These are phyloP conservation scores for Achaetomium macrosporum DNA, from an alignment of 2,329 filamentous ascomycete species.

Conservation along the genomic window DNA sequence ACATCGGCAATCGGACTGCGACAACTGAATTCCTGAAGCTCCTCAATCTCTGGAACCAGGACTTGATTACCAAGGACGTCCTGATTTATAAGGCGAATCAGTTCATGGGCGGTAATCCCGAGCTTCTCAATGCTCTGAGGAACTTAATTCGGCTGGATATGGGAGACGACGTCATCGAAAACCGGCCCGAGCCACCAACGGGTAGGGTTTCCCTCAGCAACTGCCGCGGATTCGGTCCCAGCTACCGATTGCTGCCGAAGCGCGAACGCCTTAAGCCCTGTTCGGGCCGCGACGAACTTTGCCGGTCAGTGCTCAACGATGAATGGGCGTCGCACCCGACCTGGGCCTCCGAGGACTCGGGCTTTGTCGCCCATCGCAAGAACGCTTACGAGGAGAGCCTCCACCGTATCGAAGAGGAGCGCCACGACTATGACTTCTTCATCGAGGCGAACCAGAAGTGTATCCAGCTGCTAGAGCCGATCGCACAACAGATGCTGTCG, in stretches of 20 bases:
- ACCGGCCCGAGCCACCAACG: slow-evolving; percentile 65
- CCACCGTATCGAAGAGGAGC: slow-evolving; percentile 94
- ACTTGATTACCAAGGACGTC: slow-evolving; percentile 80
- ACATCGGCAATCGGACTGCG: slow-evolving; percentile 81
- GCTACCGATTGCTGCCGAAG: slow-evolving; percentile 87
- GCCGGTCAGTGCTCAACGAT: slow-evolving; percentile 88
- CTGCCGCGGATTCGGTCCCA: slow-evolving; percentile 90
- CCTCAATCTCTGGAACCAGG: slow-evolving; percentile 90
- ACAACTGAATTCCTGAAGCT: slow-evolving; percentile 97
- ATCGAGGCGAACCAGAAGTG: slow-evolving; percentile 94
- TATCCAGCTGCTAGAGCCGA: slow-evolving; percentile 90
- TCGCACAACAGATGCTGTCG: slow-evolving; percentile 81
- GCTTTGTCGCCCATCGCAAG: slow-evolving; percentile 96
- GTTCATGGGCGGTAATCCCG: slow-evolving; percentile 83
- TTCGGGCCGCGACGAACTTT: slow-evolving; percentile 91
- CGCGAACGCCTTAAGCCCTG: slow-evolving; percentile 86
- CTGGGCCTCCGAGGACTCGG: slow-evolving; percentile 96
- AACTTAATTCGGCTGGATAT: slow-evolving; percentile 73
- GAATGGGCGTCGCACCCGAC: slow-evolving; percentile 98
- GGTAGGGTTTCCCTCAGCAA: slow-evolving; percentile 90
- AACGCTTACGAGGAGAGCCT: slow-evolving; percentile 92
- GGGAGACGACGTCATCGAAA: slow-evolving; percentile 72
- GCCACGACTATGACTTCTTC: slow-evolving; percentile 97
- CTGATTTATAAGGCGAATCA: slow-evolving; percentile 75
- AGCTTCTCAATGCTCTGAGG: slow-evolving; percentile 86